Conservation (phyloP, 2,329 filamentous ascomycete species). For the Tothia fuscella region DNA sequence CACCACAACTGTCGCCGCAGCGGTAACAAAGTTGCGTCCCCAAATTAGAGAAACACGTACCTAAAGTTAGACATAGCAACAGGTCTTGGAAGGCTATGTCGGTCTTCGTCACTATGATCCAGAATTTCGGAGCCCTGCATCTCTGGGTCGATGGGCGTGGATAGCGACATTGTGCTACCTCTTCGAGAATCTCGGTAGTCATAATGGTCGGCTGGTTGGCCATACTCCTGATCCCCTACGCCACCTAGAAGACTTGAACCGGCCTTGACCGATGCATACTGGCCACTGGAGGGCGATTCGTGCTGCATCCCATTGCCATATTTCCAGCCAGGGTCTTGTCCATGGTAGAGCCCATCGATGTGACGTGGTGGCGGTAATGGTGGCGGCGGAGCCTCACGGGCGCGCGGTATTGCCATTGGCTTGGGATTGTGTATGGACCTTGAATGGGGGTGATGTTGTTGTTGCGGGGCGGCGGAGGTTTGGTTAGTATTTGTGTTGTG, state of each 20-base stretch:
- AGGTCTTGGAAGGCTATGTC: constrained; percentile 21
- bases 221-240: constrained; percentile 2
- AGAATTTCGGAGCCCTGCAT: constrained; percentile 22
- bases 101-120: constrained; percentile 26
- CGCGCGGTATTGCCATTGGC: constrained; percentile 52
- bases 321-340: constrained; percentile 50
- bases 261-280: constrained; percentile 32
- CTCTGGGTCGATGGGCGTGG: constrained; percentile 25
- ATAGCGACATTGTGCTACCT: constrained; percentile 26
- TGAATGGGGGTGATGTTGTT: too few species aligned
- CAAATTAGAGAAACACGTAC: too few species aligned
- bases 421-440: too few species aligned
- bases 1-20: too few species aligned
- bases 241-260: constrained; percentile 34
- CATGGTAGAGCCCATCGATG: constrained; percentile 43
- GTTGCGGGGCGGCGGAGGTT: not conserved
- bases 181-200: constrained; percentile 1
- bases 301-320: constrained; percentile 48
- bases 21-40: too few species aligned
- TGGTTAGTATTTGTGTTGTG: not conserved
- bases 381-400: constrained; percentile 43
- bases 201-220: constrained; percentile 2
- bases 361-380: constrained; percentile 52
- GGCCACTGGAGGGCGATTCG: constrained; percentile 29
- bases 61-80: constrained; percentile 31